These are phyloP conservation scores for Alternaria burnsii DNA, from an alignment of 2,329 filamentous ascomycete species.

Conservation along the genomic window DNA sequence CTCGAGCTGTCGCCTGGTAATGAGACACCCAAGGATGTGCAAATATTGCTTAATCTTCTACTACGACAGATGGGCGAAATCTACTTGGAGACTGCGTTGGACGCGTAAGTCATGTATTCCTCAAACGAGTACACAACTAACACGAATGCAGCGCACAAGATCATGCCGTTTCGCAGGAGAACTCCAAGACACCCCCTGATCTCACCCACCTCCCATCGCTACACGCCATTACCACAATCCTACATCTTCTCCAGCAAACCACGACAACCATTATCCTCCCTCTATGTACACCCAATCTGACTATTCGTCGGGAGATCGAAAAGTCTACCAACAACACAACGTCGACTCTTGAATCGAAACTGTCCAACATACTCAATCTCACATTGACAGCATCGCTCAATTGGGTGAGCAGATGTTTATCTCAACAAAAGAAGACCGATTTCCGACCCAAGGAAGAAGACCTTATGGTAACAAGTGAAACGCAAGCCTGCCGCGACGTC, in stretches of 20 bases:
- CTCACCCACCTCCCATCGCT: conserved; percentile 82
- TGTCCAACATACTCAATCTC: conserved; percentile 73
- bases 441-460: conserved; percentile 83
- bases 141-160: conserved; percentile 61
- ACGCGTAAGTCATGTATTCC: conserved; percentile 56
- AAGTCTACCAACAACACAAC: conserved; percentile 78
- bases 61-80: conserved; percentile 89
- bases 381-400: conserved; percentile 77
- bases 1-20: conserved; percentile 86
- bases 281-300: conserved; percentile 87
- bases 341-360: conserved; percentile 83
- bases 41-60: conserved; percentile 81
- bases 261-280: conserved; percentile 90
- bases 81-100: conserved; percentile 71
- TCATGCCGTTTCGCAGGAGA: conserved; percentile 78
- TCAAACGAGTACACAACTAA: conserved; percentile 17
- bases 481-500: conserved; percentile 82
- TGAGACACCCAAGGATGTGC: conserved; percentile 94
- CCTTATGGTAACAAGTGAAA: conserved; percentile 61
- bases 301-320: conserved; percentile 88
- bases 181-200: conserved; percentile 84
- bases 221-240: conserved; percentile 83
- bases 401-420: conserved; percentile 77
- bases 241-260: conserved; percentile 92
- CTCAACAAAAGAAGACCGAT: conserved; percentile 84